Percentiles rank a stretch among this genome's conserved stretches.
phyloP scores from a whole-genome alignment of 192 early-diverging fungal genomes.

The Entomortierella chlamydospora region DNA sequence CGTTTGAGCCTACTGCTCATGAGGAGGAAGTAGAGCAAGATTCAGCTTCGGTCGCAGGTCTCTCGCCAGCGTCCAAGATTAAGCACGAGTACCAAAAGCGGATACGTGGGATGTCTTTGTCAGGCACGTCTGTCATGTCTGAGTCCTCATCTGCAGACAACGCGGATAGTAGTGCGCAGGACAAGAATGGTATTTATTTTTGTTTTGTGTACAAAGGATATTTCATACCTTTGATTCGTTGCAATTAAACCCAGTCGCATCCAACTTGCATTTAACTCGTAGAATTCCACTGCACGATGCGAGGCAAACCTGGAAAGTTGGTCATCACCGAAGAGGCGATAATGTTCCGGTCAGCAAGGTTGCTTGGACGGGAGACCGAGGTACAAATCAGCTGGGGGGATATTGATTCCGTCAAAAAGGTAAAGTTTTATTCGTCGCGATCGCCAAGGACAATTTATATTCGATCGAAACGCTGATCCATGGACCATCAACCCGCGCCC shows the following conservation, averaged over 20 bases:
- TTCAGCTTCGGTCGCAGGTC: slow-evolving; percentile 3
- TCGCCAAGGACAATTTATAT: no score
- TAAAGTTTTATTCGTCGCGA: no score
- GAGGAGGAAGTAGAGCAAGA: slow-evolving; percentile 8
- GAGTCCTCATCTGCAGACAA: neutral
- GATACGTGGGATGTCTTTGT: slow-evolving; percentile 8
- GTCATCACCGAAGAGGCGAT: slow-evolving; percentile 40
- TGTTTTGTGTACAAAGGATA: neutral
- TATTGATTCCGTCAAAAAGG: slow-evolving; percentile 47
- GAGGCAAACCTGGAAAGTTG: slow-evolving; percentile 52
- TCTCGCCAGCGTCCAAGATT: slow-evolving; percentile 31
- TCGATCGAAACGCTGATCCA: no score
- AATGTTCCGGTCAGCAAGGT: slow-evolving; percentile 36
- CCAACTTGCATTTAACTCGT: neutral
- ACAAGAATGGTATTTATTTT: slow-evolving; percentile 6
- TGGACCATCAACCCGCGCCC: no score
- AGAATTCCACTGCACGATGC: slow-evolving; percentile 50
- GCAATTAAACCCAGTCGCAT: no score
- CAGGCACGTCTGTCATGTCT: neutral
- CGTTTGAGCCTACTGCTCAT: neutral
- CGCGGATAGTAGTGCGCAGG: neutral
- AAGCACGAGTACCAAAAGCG: slow-evolving; percentile 45
- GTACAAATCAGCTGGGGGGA: slow-evolving; percentile 25
- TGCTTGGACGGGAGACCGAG: slow-evolving; percentile 39
- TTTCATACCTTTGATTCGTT: no score